A percentile compares a stretch with the other conserved stretches of the same genome.
Conservation (phyloP, 768 basidiomycete genomes). For the Xerocomus potaroensis region DNA sequence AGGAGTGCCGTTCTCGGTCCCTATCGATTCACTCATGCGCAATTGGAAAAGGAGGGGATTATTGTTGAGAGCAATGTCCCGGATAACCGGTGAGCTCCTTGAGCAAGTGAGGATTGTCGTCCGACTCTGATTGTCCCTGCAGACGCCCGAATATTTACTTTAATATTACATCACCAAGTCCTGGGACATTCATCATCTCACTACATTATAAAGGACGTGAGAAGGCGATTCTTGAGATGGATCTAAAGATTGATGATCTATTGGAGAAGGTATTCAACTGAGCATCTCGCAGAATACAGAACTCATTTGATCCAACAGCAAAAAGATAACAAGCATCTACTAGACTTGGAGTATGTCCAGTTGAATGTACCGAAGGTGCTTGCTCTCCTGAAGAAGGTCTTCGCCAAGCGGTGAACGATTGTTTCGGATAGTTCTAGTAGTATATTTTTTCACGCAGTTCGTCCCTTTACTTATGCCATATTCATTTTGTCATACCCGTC, state of each 20-base stretch:
- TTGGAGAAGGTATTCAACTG: conserved; percentile 77
- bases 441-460: conserved; percentile 15
- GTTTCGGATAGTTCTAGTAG: conserved; percentile 4
- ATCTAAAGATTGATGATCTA: conserved; percentile 96
- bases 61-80: conserved; percentile 99
- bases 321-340: conserved; percentile 96
- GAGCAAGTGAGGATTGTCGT: not conserved
- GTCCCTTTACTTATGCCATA: conserved; percentile 33
- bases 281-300: not conserved
- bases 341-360: conserved; percentile 98
- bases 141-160: conserved; percentile 99
- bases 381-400: conserved; percentile 89
- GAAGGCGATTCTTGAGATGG: conserved; percentile 99
- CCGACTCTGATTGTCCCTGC: conserved; percentile 4
- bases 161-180: conserved; percentile 96
- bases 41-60: conserved; percentile 98
- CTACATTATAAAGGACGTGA: conserved; percentile 98
- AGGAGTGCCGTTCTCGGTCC: conserved; percentile 90
- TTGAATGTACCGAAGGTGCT: conserved; percentile 95
- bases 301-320: conserved; percentile 55
- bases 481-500: conserved; percentile 32
- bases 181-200: conserved; percentile 98
- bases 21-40: conserved; percentile 96
- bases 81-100: conserved; percentile 75
- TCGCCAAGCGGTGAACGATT: conserved; percentile 68